Evolutionary conservation across 495 filamentous ascomycete species (phyloP).

Genomic region (Penicillium egyptiacum): DNA sequence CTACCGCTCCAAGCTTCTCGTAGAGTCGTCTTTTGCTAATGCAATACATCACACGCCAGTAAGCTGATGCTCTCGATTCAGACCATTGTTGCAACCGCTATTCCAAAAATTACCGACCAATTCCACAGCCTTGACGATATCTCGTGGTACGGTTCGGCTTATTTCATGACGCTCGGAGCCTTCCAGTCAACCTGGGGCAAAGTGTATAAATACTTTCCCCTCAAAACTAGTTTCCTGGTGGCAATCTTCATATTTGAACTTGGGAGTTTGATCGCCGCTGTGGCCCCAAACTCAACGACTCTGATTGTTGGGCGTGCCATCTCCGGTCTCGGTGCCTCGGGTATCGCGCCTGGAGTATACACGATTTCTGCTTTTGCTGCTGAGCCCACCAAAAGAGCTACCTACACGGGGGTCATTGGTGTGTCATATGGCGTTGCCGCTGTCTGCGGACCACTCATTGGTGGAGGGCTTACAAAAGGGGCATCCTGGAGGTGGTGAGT

Average conservation of each 20-base stretch:
- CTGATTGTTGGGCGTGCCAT: slow-evolving; percentile 43
- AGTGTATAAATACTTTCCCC: slow-evolving; percentile 51
- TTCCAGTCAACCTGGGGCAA: slow-evolving; percentile 56
- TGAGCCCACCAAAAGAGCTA: slow-evolving; percentile 33
- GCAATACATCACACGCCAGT: not conserved
- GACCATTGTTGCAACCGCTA: slow-evolving; percentile 47
- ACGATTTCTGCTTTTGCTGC: slow-evolving; percentile 38
- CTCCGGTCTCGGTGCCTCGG: slow-evolving; percentile 19
- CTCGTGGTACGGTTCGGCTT: slow-evolving; percentile 42
- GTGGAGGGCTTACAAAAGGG: too few relatives aligned
- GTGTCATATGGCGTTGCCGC: slow-evolving; percentile 38
- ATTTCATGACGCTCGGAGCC: slow-evolving; percentile 53
- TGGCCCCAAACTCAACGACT: slow-evolving; percentile 28
- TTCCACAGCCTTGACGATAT: not conserved
- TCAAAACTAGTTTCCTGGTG: slow-evolving; percentile 52
- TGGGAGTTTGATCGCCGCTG: slow-evolving; percentile 52
- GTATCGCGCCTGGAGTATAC: slow-evolving; percentile 26
- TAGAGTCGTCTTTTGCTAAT: not conserved
- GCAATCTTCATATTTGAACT: slow-evolving; percentile 71
- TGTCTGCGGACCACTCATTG: slow-evolving; percentile 49
- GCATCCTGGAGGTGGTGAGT: too few relatives aligned
- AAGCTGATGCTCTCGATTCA: not conserved
- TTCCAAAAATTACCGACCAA: slow-evolving; percentile 17
- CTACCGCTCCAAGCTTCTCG: not conserved
- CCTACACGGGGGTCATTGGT: slow-evolving; percentile 42